These are phyloP conservation scores for Fraxinus xanthoxyloides DNA, from an alignment of 305 asterid species.

Conservation along the genomic window DNA sequence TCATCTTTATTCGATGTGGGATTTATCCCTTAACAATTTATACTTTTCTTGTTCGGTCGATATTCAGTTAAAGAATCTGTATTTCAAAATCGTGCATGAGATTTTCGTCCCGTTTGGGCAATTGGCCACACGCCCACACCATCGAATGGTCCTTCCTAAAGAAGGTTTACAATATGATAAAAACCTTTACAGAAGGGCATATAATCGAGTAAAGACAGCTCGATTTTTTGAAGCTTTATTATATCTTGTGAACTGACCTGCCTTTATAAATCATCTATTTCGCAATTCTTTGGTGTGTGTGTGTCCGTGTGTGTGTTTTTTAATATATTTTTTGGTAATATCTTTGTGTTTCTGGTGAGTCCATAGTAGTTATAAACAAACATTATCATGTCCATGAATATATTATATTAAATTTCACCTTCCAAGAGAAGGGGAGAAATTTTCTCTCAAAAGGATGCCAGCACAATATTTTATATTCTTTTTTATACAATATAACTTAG, in stretches of 20 bases:
- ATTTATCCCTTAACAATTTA: neutral
- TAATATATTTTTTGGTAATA: neutral
- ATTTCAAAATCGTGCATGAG: neutral
- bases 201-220: neutral
- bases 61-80: neutral
- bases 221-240: neutral
- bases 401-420: neutral
- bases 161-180: neutral
- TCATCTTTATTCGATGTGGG: neutral
- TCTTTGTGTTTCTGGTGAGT: neutral
- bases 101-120: neutral
- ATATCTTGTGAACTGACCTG: neutral
- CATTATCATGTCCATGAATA: neutral
- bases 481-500: neutral
- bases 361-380: neutral
- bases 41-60: neutral
- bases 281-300: neutral
- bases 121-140: neutral
- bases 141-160: slow-evolving; percentile 24
- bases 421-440: neutral
- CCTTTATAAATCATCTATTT: neutral
- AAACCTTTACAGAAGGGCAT: neutral
- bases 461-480: neutral
- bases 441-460: neutral
- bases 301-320: neutral